phyloP scores from a whole-genome alignment of 1,284 basidiomycete species.

The Cryptococcus sp. region DNA sequence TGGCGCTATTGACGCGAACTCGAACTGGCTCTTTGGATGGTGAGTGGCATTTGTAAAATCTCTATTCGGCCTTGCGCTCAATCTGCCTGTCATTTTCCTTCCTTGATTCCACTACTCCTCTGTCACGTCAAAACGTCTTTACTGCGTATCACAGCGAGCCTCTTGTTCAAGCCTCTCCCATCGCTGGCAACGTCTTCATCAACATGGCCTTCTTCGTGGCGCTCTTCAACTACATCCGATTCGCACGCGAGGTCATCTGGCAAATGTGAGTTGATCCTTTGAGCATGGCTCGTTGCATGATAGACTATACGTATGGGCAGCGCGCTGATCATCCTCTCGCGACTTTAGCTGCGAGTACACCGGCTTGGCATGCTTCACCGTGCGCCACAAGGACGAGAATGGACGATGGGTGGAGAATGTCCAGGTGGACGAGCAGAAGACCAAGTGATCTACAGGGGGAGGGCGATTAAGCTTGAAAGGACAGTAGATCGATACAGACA shows the following conservation, averaged over 20 bases:
- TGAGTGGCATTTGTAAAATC: constrained; percentile 50
- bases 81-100: too few species aligned
- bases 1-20: constrained; percentile 79
- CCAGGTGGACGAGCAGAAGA: constrained; percentile 34
- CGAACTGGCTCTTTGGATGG: constrained; percentile 68
- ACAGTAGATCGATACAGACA: background rate
- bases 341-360: constrained; percentile 67
- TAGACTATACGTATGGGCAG: background rate
- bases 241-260: constrained; percentile 75
- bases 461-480: background rate
- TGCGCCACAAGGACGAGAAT: constrained; percentile 72
- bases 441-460: background rate
- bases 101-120: too few species aligned
- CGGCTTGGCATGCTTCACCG: constrained; percentile 87
- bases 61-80: too few species aligned
- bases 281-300: background rate
- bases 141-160: constrained; percentile 30
- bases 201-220: constrained; percentile 61
- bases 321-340: constrained; percentile 4
- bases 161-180: constrained; percentile 53
- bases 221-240: constrained; percentile 71
- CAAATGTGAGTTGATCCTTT: constrained; percentile 61
- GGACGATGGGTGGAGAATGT: constrained; percentile 67
- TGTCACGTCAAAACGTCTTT: too few species aligned
- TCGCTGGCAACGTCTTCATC: constrained; percentile 67